phyloP scores from a whole-genome alignment of 116 monocot species.

The Thalassia testudinum region DNA sequence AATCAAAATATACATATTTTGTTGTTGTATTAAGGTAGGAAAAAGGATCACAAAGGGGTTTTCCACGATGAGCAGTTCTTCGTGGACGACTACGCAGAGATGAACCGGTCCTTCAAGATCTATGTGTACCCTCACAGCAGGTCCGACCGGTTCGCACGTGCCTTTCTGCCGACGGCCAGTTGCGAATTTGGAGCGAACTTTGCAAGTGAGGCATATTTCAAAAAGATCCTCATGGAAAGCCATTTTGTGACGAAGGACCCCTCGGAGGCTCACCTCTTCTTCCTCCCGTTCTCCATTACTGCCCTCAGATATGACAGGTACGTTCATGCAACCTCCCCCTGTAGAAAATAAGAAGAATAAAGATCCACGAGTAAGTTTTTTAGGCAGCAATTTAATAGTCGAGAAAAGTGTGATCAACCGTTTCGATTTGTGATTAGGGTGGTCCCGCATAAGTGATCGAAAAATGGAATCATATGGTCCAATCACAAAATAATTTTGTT shows the following conservation, averaged over 20 bases:
- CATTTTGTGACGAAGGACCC: constrained; percentile 12
- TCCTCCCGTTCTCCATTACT: constrained; percentile 14
- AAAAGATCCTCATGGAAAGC: constrained; percentile 10
- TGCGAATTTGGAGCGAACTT: constrained; percentile 10
- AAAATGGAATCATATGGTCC: too few relatives aligned
- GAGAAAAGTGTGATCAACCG: too few relatives aligned
- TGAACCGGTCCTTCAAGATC: constrained; percentile 14
- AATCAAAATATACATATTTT: too few relatives aligned
- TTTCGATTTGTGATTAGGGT: too few relatives aligned
- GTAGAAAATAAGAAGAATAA: too few relatives aligned
- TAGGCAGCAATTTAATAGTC: too few relatives aligned
- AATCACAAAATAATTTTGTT: too few relatives aligned
- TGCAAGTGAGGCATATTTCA: constrained; percentile 16
- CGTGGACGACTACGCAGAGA: constrained; percentile 12
- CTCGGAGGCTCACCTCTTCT: constrained; percentile 12
- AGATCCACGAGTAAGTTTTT: too few relatives aligned
- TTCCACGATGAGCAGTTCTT: constrained; percentile 10
- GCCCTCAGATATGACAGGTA: constrained; percentile 7
- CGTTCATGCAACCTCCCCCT: too few relatives aligned
- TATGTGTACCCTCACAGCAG: constrained; percentile 11
- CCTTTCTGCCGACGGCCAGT: constrained; percentile 10
- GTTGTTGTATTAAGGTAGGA: too few relatives aligned
- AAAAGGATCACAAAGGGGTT: background rate
- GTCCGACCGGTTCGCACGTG: constrained; percentile 8
- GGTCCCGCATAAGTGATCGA: too few relatives aligned